A percentile compares a stretch with the other conserved stretches of the same genome.
Evolutionary conservation across 2,329 filamentous ascomycete species (phyloP).

Genomic region (Lecanicillium sp.): DNA sequence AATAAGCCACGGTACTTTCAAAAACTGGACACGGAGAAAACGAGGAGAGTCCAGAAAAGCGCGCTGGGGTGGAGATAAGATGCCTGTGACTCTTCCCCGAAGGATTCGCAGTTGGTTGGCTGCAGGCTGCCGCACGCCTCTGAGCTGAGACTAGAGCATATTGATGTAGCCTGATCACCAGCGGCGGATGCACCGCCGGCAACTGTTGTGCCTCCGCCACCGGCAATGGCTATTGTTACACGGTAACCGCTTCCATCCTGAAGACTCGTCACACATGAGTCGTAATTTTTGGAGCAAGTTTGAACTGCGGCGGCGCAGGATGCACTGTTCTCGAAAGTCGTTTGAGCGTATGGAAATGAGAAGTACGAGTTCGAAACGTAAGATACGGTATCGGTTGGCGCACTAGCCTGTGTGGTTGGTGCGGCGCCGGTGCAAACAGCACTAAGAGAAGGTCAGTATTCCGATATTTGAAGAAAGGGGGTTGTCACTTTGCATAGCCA

Average conservation of each 20-base stretch:
- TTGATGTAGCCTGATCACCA: conserved; percentile 37
- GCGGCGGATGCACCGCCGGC: conserved; percentile 30
- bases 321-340: conserved; percentile 39
- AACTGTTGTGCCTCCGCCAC: conserved; percentile 44
- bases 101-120: conserved; percentile 28
- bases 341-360: conserved; percentile 49
- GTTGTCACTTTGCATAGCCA: conserved; percentile 12
- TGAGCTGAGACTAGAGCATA: conserved; percentile 48
- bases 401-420: conserved; percentile 29
- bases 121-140: conserved; percentile 40
- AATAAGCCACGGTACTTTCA: too few species aligned
- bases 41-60: background rate
- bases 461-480: background rate
- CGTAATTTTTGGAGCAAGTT: conserved; percentile 46
- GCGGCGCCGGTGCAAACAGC: conserved; percentile 49
- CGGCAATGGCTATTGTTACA: conserved; percentile 49
- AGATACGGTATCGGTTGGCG: conserved; percentile 31
- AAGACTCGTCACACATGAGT: conserved; percentile 42
- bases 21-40: too few species aligned
- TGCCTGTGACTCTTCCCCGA: conserved; percentile 11
- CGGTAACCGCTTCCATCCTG: conserved; percentile 32
- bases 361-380: conserved; percentile 52
- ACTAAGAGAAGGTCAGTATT: conserved; percentile 23
- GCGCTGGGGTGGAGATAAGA: conserved; percentile 1
- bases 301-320: conserved; percentile 43